Percentiles rank a stretch among this genome's conserved stretches.
These are phyloP conservation scores for Brassica rapa DNA, from an alignment of 345 rosid species.

Conservation along the genomic window DNA sequence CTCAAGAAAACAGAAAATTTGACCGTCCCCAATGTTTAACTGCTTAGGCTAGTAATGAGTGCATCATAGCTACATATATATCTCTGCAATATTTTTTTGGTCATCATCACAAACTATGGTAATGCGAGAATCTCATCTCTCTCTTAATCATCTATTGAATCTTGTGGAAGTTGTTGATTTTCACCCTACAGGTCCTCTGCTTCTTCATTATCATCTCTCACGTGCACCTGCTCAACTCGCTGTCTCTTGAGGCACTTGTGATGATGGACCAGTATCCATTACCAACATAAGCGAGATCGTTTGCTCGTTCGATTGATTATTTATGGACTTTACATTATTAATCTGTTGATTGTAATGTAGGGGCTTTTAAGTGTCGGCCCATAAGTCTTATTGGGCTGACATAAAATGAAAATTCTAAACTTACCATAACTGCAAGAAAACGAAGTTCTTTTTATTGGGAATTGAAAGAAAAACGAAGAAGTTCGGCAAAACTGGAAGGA, in stretches of 20 bases:
- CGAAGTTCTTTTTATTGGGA: no score
- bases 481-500: no score
- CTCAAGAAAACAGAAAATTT: background rate
- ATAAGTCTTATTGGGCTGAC: no score
- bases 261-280: no score
- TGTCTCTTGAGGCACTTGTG: background rate
- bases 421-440: no score
- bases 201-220: background rate
- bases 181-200: background rate
- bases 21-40: background rate
- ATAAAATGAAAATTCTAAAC: no score
- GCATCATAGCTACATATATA: background rate
- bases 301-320: no score
- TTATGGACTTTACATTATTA: no score
- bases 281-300: no score
- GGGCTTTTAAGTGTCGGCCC: no score
- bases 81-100: background rate
- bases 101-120: background rate
- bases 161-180: background rate
- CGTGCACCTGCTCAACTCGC: background rate
- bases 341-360: no score
- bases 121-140: background rate
- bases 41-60: background rate
- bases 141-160: background rate
- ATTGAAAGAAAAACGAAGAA: no score